phyloP scores from a whole-genome alignment of 2,329 filamentous ascomycete species.

The Atkinsonella hypoxylon region DNA sequence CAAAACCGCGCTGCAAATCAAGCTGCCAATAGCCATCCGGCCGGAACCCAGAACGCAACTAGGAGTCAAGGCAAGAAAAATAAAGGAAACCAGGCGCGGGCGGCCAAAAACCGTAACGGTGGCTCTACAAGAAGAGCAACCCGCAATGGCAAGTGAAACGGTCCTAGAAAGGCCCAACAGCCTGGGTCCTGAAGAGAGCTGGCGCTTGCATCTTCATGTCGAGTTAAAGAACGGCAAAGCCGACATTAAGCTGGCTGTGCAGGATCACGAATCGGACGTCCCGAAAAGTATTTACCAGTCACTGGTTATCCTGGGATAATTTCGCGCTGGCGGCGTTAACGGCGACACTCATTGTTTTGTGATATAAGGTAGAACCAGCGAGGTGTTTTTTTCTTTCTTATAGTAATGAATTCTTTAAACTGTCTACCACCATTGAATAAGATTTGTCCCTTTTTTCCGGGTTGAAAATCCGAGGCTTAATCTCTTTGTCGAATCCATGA shows the following conservation, averaged over 20 bases:
- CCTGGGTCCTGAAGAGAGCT: too few relatives aligned
- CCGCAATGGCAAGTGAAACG: conserved; percentile 1
- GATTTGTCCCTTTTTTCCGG: conserved; percentile 4
- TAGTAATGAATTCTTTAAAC: neutral
- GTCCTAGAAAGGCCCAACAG: neutral
- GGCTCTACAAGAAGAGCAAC: conserved; percentile 4
- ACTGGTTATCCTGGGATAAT: too few relatives aligned
- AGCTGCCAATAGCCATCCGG: fast-evolving
- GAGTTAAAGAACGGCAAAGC: neutral
- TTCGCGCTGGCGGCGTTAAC: too few relatives aligned
- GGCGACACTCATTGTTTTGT: too few relatives aligned
- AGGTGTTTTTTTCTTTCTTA: neutral
- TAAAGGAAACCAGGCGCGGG: neutral
- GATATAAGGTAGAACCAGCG: too few relatives aligned
- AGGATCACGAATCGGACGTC: neutral
- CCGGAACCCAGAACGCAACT: neutral
- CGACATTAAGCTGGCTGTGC: neutral
- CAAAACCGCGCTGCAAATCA: fast-evolving
- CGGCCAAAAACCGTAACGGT: neutral
- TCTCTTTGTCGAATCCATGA: conserved; percentile 14
- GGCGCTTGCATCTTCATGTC: too few relatives aligned
- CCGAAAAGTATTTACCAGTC: too few relatives aligned
- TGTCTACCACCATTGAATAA: conserved; percentile 4
- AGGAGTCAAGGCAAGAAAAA: neutral
- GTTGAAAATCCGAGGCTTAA: conserved; percentile 1